A percentile compares a stretch with the other conserved stretches of the same genome.
Evolutionary conservation across 257 asterid species (phyloP).

Genomic region (Solanum rostratum): DNA sequence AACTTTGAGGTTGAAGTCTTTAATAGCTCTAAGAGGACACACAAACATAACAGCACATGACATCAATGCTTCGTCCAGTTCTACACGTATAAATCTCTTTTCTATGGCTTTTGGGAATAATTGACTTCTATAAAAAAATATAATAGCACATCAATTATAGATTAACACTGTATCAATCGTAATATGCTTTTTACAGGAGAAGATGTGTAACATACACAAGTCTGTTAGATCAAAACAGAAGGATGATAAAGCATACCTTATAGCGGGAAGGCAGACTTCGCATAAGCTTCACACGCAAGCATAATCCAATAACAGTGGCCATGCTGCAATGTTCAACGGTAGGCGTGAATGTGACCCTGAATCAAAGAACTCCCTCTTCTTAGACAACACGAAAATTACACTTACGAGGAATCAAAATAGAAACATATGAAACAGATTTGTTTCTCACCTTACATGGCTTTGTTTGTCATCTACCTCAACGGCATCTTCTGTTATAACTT

Average conservation of each 20-base stretch:
- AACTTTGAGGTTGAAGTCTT: neutral
- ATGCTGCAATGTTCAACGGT: constrained; percentile 95
- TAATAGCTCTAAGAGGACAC: neutral
- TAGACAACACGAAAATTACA: neutral
- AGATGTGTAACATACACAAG: neutral
- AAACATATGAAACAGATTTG: neutral
- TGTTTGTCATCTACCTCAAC: constrained; percentile 64
- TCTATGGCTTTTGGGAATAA: neutral
- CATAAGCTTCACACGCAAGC: constrained; percentile 92
- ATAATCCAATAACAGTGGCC: constrained; percentile 84
- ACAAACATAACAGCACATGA: neutral
- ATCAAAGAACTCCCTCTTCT: neutral
- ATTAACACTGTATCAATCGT: neutral
- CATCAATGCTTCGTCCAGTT: neutral
- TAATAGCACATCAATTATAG: neutral
- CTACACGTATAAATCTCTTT: neutral
- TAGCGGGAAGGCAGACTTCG: constrained; percentile 73
- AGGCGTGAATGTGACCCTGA: constrained; percentile 89
- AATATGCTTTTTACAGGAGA: neutral
- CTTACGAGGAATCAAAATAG: neutral
- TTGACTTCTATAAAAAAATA: neutral
- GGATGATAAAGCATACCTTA: constrained; percentile 36
- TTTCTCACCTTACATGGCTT: constrained; percentile 61
- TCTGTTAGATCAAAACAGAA: neutral
- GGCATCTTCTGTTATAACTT: constrained; percentile 84